phyloP scores from a whole-genome alignment of 129 eudicot genomes.

The Flaveria ramosissima region DNA sequence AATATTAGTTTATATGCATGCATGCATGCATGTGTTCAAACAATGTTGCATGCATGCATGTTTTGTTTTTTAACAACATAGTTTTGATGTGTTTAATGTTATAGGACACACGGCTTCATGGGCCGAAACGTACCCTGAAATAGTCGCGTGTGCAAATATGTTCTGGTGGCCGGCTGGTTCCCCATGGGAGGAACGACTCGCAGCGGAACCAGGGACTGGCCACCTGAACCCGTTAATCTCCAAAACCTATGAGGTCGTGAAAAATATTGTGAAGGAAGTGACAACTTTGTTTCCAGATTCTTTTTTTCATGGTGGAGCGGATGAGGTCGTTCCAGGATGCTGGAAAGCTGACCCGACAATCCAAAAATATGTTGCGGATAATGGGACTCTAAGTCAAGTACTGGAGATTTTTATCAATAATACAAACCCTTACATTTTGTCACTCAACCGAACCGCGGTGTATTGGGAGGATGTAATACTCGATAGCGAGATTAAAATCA shows the following conservation, averaged over 20 bases:
- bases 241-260: constrained; percentile 70
- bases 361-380: constrained; percentile 47
- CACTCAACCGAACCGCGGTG: constrained; percentile 65
- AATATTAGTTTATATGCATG: neutral
- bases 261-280: constrained; percentile 57
- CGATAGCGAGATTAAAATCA: constrained; percentile 49
- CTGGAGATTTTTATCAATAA: constrained; percentile 65
- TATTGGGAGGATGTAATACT: constrained; percentile 92
- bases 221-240: constrained; percentile 85
- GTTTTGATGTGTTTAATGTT: constrained; percentile 5
- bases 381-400: constrained; percentile 67
- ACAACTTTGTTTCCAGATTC: constrained; percentile 67
- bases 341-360: constrained; percentile 78
- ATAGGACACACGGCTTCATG: constrained; percentile 92
- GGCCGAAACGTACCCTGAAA: constrained; percentile 89
- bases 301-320: constrained; percentile 82
- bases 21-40: neutral
- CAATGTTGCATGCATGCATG: no score
- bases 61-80: neutral
- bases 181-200: constrained; percentile 65
- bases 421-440: constrained; percentile 60
- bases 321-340: constrained; percentile 75
- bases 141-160: constrained; percentile 73
- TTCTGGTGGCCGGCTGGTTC: constrained; percentile 88
- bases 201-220: constrained; percentile 95